A percentile compares a stretch with the other conserved stretches of the same genome.
Conservation (phyloP, 176 grass and related monocot genomes). For the Aegilops sharonensis region DNA sequence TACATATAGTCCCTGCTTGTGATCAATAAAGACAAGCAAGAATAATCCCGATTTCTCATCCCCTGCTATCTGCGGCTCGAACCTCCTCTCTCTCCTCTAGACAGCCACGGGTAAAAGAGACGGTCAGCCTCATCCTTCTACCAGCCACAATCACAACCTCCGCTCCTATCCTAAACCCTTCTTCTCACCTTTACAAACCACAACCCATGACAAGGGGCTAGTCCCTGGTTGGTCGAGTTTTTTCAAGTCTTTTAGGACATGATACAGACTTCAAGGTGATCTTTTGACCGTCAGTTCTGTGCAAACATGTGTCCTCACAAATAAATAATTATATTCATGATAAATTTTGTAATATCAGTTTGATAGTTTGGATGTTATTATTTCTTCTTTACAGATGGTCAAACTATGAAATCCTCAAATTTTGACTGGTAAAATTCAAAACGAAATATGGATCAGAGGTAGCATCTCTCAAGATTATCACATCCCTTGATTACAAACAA, state of each 20-base stretch:
- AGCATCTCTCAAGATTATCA: slow-evolving; percentile 6
- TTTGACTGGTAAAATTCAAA: neutral
- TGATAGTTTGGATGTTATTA: neutral
- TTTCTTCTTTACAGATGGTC: neutral
- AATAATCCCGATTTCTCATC: too few relatives aligned
- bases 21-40: too few relatives aligned
- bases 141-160: neutral
- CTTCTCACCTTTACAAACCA: neutral
- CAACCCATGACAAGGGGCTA: neutral
- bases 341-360: neutral
- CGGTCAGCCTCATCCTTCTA: neutral
- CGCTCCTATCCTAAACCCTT: neutral
- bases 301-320: neutral
- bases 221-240: neutral
- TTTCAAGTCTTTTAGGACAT: neutral
- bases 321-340: neutral
- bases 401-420: neutral
- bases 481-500: neutral
- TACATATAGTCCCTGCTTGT: too few relatives aligned
- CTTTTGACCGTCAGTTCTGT: neutral
- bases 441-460: neutral
- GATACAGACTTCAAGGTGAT: neutral
- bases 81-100: neutral
- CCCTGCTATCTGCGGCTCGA: too few relatives aligned
- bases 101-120: neutral